phyloP scores from a whole-genome alignment of 140 eudicot species.

The Anethum foeniculum region DNA sequence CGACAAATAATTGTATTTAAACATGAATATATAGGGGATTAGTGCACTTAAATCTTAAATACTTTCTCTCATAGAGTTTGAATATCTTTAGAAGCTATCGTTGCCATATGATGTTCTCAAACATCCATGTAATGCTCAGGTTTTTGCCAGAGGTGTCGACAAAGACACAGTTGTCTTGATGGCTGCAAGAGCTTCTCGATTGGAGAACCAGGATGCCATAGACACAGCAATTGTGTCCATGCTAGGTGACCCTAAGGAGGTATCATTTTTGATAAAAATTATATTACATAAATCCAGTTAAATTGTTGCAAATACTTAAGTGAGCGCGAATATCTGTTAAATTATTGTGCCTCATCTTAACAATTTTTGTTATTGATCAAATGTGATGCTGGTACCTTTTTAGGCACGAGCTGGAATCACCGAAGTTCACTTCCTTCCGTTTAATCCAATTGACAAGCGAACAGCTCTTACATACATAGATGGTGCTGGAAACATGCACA shows the following conservation, averaged over 20 bases:
- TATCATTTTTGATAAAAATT: conserved; percentile 8
- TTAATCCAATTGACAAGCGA: conserved; percentile 89
- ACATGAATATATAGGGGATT: not conserved
- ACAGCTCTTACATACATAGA: conserved; percentile 84
- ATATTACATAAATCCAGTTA: not conserved
- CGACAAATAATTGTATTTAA: not conserved
- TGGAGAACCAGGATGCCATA: conserved; percentile 91
- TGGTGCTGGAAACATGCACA: conserved; percentile 64
- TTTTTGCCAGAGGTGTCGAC: conserved; percentile 71
- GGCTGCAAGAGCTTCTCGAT: conserved; percentile 95
- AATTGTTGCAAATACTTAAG: not conserved
- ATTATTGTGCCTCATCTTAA: not conserved
- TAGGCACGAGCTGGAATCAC: conserved; percentile 28
- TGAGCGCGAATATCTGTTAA: not conserved
- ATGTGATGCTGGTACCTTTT: not conserved
- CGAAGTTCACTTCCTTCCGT: conserved; percentile 88
- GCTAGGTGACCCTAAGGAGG: conserved; percentile 94
- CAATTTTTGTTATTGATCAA: not conserved
- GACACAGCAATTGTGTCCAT: conserved; percentile 82
- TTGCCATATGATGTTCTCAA: not conserved
- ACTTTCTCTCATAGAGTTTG: too few relatives aligned
- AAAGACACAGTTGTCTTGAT: conserved; percentile 69
- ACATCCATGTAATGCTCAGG: conserved; percentile 25
- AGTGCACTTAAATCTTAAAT: not conserved
- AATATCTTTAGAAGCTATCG: too few relatives aligned